Evolutionary conservation across 176 grass and related monocot genomes (phyloP), one percentile per base, ranked within the genome.

Genomic region (Poa pratensis): DNA sequence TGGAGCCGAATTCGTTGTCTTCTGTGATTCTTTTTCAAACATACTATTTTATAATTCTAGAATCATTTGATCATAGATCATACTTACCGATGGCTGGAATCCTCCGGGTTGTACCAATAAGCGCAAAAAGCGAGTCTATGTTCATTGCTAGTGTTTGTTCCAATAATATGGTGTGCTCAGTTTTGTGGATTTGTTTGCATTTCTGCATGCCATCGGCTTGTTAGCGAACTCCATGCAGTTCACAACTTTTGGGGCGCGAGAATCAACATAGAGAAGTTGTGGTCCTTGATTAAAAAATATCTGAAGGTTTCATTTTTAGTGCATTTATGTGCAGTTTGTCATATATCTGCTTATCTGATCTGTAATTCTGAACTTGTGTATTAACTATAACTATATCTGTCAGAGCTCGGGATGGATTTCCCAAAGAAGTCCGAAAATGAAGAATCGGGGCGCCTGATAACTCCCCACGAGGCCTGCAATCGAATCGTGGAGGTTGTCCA

Each of bases 401-500:
- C 84, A 94, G 93, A 98, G 73, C 80, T 98, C 26, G 93, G 92
- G 37, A 84, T 95, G 27, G 93, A 92, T 22, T 20, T 75, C 72
- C 42, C 83, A 60, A 86, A 92, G 61, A 89, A 78, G 58, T 69
- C 84, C 42, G 89, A 92, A 48, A 84, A 45, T 16, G 91, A 90
- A 42, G 88, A 98, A n/a, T 45, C 69, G 35, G 91, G 89, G 30
- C 89, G 86, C 0, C 48, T 90, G 85, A 98, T 95, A 77, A 89
- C 96, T 73, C 91, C 91, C 6, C 89, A 95, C 12, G 91, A 98
- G 3, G 93, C 89, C 28, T 95, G 96, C 77, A 86, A 93, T 49
- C 85, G 82, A 15, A 92, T 95, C 3, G 91, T 93, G 0, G 87
- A 95, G 83, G 91, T 94, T 12, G 96, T 94, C 73, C 96, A 98